Evolutionary conservation across 2,329 filamentous ascomycete genomes (phyloP), one percentile per base, ranked within the genome.

Genomic region (Exophiala bonariae): DNA sequence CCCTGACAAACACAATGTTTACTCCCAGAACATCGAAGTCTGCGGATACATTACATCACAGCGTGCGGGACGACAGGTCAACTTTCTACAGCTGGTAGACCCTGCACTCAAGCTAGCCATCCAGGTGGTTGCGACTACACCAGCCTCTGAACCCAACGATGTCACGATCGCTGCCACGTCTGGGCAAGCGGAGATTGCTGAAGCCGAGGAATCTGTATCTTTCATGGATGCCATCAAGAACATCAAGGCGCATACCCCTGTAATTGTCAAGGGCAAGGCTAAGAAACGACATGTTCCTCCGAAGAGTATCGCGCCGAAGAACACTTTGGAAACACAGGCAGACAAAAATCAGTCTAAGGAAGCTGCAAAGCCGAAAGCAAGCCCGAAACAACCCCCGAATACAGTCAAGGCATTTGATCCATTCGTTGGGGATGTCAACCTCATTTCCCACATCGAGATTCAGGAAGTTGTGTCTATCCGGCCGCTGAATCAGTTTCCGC

Each of bases 401-500:
- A 52, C 42, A 3, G 18, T 50, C 18, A 22, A 16, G 17, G 47
- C 30, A 10, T 39, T 52, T 10, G 57, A 59, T 28, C 54, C 51
- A 11, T 54, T 53, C 37, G 49, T 56, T 10, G 58, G 61, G n/a
- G 23, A 56, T 17, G 49, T 59, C 19, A 42, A 55, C 7, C 50
- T 54, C 14, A 44, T 58, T 22, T 46, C 50, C 53, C 65, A 55
- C 3, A 65, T 82, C 49, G 85, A 90, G 57, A 67, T 93, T 40
- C 73, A 76, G 4, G 23, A n/a, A n/a, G 66, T 90, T 14, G 70
- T 78, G 37, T 75, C 76, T 3, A 77, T 95, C 7, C 73, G 80
- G 34, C 77, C 80, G 41, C 75, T 96, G 3, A 92, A 92, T 58
- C 70, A 78, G 0, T 89, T 95, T 44, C 82, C 87, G 1, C 79